These are phyloP conservation scores for Bipolaris oryzae DNA, from an alignment of 2,329 filamentous ascomycete genomes.

Conservation along the genomic window DNA sequence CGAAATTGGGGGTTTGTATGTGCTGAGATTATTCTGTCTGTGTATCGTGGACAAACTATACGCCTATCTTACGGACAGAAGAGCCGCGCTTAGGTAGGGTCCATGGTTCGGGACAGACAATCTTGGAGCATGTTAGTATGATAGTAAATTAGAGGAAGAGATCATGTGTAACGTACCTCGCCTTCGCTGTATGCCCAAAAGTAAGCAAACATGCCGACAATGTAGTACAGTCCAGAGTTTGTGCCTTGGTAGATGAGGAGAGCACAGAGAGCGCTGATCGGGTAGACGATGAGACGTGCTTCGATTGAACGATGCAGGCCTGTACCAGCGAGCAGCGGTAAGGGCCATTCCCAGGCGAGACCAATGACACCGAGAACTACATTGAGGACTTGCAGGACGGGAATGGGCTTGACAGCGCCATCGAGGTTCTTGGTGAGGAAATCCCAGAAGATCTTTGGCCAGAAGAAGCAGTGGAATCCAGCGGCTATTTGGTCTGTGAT, in stretches of 20 bases:
- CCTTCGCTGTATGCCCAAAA: conserved; percentile 98
- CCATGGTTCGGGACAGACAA: conserved; percentile 58
- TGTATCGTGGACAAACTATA: conserved; percentile 13
- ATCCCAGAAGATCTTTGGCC: conserved; percentile 99
- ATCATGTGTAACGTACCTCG: conserved; percentile 69
- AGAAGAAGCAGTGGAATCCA: conserved; percentile 88
- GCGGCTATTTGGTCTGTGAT: conserved; percentile 80
- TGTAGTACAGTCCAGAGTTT: conserved; percentile 89
- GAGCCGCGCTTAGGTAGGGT: conserved; percentile 55
- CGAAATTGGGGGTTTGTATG: conserved; percentile 3
- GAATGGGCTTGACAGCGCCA: conserved; percentile 82
- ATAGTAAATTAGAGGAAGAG: neutral
- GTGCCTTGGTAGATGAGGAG: conserved; percentile 89
- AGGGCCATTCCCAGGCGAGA: conserved; percentile 89
- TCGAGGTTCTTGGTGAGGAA: conserved; percentile 92
- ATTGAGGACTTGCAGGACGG: conserved; percentile 88
- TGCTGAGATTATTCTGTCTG: neutral
- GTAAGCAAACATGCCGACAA: conserved; percentile 83
- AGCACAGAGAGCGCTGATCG: conserved; percentile 75
- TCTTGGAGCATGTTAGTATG: conserved; percentile 38
- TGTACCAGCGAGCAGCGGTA: conserved; percentile 75
- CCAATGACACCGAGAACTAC: conserved; percentile 78
- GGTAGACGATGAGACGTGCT: conserved; percentile 79
- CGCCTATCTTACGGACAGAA: conserved; percentile 26
- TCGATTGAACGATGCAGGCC: conserved; percentile 86